Base-by-base conservation (phyloP, 805 yeast species). In the Starmerella floricola region DNA sequence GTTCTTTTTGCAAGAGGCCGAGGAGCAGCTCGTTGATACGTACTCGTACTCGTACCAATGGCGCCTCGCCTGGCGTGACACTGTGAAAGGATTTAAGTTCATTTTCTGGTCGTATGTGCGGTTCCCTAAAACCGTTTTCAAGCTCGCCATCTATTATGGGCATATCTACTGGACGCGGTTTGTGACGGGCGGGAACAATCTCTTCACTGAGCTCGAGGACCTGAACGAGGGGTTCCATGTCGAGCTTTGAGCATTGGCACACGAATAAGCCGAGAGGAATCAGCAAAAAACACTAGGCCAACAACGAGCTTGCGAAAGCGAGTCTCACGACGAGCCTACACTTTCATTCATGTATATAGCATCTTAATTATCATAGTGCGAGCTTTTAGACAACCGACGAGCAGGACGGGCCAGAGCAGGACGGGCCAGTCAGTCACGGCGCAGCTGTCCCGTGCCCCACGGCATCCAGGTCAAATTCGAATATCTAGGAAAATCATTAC, bases 111-210 rank as follows among this genome's bases (percentile, higher is more conserved):
- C 94, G 36, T 87, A 88, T 60, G 52, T 68, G 37, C 69, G 76
- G 31, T 70, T 88, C 48, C 96, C 96, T 10, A 65, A 66, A 42
- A 71, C 76, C 41, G 31, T 81, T 1, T 74, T 71, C 62, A 68
- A 72, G 29, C 49, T 74, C 42, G 49, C 62, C 8, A 50, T 85
- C 37, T 63, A 68, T 41, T 66, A 75, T 46, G 35, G 72, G 29
- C 71, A 69, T 44, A 63, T 67, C 31, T 68, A 72, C 58, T 88
- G 95, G 95, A 77, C 79, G 55, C 58, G 58, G 29, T 26, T 36
- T 6, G 28, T 17, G 10, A 20, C 33, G 10, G 39, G 39, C 10
- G 21, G 13, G 6, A 24, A 6, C 4, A 4, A 5, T 13, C 5
- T n/a, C 12, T 17, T 8, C 17, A 13, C 29, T n/a, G 36, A 23